Percentiles rank a stretch among this genome's conserved stretches.
These are phyloP conservation scores for Cucurbitaria berberidis DNA, from an alignment of 2,329 filamentous ascomycete species.

Conservation along the genomic window DNA sequence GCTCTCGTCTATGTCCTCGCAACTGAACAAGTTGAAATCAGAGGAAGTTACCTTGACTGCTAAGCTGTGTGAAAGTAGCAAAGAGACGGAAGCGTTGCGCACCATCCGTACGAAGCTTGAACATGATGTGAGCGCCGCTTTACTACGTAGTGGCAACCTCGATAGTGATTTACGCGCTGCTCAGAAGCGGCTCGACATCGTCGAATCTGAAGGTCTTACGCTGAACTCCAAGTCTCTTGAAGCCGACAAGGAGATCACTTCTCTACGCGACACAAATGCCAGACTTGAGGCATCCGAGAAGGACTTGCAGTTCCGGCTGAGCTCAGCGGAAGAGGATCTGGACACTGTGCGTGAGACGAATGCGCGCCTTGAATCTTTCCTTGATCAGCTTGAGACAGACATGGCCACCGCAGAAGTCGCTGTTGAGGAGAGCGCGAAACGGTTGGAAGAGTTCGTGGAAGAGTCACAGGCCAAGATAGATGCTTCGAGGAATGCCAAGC, in stretches of 20 bases:
- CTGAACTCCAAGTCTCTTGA: conserved; percentile 28
- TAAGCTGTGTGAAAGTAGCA: conserved; percentile 16
- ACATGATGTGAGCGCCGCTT: conserved; percentile 10
- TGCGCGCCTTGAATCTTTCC: conserved; percentile 38
- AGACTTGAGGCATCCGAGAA: conserved; percentile 39
- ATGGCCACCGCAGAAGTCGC: conserved; percentile 39
- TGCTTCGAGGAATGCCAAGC: conserved; percentile 31
- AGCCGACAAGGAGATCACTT: conserved; percentile 36
- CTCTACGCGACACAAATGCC: conserved; percentile 33
- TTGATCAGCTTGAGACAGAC: conserved; percentile 39
- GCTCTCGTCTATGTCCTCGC: conserved; percentile 19
- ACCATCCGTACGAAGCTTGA: background rate
- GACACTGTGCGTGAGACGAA: conserved; percentile 37
- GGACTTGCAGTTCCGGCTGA: conserved; percentile 33
- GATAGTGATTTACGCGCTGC: conserved; percentile 27
- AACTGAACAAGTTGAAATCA: conserved; percentile 20
- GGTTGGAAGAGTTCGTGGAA: conserved; percentile 32
- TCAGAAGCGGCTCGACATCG: conserved; percentile 29
- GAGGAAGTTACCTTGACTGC: conserved; percentile 26
- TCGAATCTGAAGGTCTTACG: conserved; percentile 25
- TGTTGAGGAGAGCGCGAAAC: conserved; percentile 39
- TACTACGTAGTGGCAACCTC: conserved; percentile 14
- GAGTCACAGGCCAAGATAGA: conserved; percentile 40
- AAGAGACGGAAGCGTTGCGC: conserved; percentile 22
- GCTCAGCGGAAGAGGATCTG: conserved; percentile 42